Percentiles rank a stretch among this genome's conserved stretches.
These are phyloP conservation scores for Arthrobotrys musiformis DNA, from an alignment of 2,329 filamentous ascomycete genomes.

Conservation along the genomic window DNA sequence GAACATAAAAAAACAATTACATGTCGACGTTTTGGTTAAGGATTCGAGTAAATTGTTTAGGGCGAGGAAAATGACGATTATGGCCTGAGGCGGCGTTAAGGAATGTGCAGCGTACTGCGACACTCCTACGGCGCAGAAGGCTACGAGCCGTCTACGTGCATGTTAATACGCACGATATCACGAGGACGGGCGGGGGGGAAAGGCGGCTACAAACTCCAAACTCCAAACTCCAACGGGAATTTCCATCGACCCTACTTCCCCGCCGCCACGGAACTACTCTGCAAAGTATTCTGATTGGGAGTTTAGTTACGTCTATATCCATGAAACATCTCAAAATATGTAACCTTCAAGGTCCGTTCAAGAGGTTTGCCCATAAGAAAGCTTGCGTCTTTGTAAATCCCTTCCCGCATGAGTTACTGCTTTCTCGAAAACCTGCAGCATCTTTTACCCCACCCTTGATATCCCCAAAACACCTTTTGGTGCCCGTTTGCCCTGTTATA, in stretches of 20 bases:
- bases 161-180: not conserved
- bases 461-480: not conserved
- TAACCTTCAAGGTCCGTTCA: too few relatives aligned
- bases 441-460: not conserved
- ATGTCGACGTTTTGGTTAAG: not conserved
- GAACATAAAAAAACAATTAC: not conserved
- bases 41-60: not conserved
- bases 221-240: conserved; percentile 18
- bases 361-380: conserved; percentile 6
- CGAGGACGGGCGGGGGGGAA: not conserved
- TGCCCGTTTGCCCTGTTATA: conserved; percentile 5
- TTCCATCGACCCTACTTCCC: not conserved
- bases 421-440: too few relatives aligned
- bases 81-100: conserved; percentile 18
- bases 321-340: too few relatives aligned
- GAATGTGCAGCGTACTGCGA: too few relatives aligned
- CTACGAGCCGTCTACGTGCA: not conserved
- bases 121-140: too few relatives aligned
- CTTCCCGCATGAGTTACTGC: not conserved
- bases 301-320: not conserved
- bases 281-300: conserved; percentile 5
- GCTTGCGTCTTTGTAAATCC: conserved; percentile 11
- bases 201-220: not conserved
- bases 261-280: not conserved
- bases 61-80: not conserved